A percentile compares a stretch with the other conserved stretches of the same genome.
Conservation (phyloP, 352 stramenopile species). For the Vaucheria bursata region DNA sequence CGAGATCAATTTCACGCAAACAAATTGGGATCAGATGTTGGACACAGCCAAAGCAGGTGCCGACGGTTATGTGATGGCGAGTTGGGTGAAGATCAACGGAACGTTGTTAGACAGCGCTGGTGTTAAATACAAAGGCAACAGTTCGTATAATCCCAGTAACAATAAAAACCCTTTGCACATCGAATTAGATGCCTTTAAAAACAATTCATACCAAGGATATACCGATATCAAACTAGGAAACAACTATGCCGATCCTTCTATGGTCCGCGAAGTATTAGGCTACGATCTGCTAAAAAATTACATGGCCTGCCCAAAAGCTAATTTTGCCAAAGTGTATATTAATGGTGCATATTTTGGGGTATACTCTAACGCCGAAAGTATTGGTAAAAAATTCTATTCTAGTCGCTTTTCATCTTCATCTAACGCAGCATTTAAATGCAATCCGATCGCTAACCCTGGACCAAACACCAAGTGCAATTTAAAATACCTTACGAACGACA, state of each 20-base stretch:
- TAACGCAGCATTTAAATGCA: background rate
- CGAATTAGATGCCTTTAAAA: background rate
- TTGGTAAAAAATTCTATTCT: background rate
- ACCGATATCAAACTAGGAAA: conserved; percentile 2
- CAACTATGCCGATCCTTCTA: background rate
- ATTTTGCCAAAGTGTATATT: conserved; percentile 5
- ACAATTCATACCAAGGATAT: background rate
- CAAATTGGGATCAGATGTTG: background rate
- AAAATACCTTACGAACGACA: background rate
- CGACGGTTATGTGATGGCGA: background rate
- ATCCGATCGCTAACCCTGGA: background rate
- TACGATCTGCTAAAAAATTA: background rate
- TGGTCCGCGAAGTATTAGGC: background rate
- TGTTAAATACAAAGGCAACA: conserved; percentile 1
- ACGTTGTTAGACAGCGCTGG: background rate
- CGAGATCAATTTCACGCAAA: background rate
- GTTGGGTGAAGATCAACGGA: background rate
- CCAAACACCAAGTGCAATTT: background rate
- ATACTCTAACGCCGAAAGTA: background rate
- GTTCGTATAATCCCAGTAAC: background rate
- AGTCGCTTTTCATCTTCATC: background rate
- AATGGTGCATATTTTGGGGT: background rate
- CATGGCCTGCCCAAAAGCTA: background rate
- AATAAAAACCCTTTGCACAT: background rate
- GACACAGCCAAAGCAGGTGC: background rate